Percentiles rank a stretch among this genome's conserved stretches.
Conservation (phyloP, 768 basidiomycete species). For the Mycena albidolilacea region DNA sequence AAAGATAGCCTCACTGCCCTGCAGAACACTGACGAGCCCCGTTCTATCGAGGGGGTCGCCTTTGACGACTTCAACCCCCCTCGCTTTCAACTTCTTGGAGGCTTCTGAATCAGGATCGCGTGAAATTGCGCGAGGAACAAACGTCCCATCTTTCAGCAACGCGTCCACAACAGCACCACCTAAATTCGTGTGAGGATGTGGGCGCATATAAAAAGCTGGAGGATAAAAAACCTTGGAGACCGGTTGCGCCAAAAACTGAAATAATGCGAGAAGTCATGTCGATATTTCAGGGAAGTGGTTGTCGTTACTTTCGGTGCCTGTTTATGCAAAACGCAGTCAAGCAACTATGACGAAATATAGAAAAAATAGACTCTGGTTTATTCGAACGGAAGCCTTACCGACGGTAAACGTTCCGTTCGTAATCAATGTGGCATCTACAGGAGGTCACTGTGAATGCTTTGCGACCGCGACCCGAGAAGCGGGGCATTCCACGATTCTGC, state of each 20-base stretch:
- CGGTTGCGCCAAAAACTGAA: conserved; percentile 25
- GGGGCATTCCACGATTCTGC: conserved; percentile 1
- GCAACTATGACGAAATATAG: no score
- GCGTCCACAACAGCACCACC: conserved; percentile 8
- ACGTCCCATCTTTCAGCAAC: conserved; percentile 14
- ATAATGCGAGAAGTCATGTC: conserved; percentile 12
- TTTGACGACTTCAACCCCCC: conserved; percentile 11
- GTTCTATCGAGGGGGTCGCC: conserved; percentile 18
- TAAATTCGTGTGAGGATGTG: not conserved
- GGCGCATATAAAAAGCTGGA: not conserved
- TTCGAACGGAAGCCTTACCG: no score
- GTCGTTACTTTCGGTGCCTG: no score
- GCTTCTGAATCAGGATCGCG: conserved; percentile 18
- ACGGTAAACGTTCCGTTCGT: no score
- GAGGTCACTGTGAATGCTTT: not conserved
- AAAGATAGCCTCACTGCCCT: conserved; percentile 23
- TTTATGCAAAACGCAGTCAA: no score
- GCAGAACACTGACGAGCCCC: not conserved
- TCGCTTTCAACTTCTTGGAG: conserved; percentile 7
- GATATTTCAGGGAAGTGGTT: no score
- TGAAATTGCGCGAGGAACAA: conserved; percentile 13
- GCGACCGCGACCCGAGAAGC: not conserved
- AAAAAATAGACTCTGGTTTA: no score
- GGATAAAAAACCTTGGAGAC: conserved; percentile 12
- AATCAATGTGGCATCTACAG: no score